phyloP scores from a whole-genome alignment of 2,329 filamentous ascomycete species.

The Hypoxylon sp. region DNA sequence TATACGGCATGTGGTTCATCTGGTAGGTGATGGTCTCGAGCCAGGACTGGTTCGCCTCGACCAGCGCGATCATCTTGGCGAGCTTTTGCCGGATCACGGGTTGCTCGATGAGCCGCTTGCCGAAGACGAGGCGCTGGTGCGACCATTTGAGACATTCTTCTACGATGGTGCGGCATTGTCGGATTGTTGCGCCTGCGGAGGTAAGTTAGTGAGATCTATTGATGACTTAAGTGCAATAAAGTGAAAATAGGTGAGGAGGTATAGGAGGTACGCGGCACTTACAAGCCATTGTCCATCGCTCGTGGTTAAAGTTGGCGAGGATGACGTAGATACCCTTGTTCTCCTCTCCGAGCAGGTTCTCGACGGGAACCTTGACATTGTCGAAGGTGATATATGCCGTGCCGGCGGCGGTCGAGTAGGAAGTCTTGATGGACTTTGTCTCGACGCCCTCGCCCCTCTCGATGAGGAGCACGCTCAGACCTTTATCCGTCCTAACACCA shows the following conservation, averaged over 20 bases:
- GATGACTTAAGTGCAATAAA: constrained; percentile 38
- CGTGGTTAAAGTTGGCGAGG: constrained; percentile 90
- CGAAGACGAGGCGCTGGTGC: constrained; percentile 87
- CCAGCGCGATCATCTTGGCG: constrained; percentile 87
- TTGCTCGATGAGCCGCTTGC: constrained; percentile 85
- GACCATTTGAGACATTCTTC: constrained; percentile 92
- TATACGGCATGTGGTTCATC: constrained; percentile 88
- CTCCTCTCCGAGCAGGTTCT: constrained; percentile 84
- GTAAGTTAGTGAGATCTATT: constrained; percentile 52
- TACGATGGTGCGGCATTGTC: constrained; percentile 76
- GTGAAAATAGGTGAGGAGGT: background rate
- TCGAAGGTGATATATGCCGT: constrained; percentile 87
- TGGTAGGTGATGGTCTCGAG: constrained; percentile 88
- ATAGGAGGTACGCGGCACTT: constrained; percentile 49
- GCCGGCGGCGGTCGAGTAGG: constrained; percentile 83
- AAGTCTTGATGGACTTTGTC: constrained; percentile 84
- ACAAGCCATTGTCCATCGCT: constrained; percentile 83
- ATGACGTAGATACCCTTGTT: constrained; percentile 90
- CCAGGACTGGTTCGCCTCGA: constrained; percentile 88
- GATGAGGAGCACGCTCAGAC: constrained; percentile 82
- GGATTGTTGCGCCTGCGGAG: constrained; percentile 65
- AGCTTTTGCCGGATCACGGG: constrained; percentile 89
- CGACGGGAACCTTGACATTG: constrained; percentile 86
- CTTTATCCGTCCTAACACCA: constrained; percentile 83
- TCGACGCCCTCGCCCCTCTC: constrained; percentile 81